phyloP scores from a whole-genome alignment of 1,139 yeast genomes.

The Saccharomyces hybrid region DNA sequence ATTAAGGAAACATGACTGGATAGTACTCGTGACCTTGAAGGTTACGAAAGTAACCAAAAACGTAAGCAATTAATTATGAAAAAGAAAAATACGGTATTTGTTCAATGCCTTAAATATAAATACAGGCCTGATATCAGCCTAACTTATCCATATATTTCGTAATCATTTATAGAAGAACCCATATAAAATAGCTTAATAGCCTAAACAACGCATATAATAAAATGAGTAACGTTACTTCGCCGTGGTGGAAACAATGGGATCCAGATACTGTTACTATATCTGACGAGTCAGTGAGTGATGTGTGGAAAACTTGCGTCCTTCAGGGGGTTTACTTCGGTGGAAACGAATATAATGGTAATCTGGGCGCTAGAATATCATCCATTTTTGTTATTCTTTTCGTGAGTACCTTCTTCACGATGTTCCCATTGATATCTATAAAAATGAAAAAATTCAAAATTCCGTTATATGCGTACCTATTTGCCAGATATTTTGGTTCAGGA shows the following conservation, averaged over 20 bases:
- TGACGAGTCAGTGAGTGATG: not conserved
- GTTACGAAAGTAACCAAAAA: not conserved
- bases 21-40: not conserved
- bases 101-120: not conserved
- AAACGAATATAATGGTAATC: constrained; percentile 35
- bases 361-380: constrained; percentile 53
- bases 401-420: constrained; percentile 54
- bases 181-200: no score
- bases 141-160: no score
- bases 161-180: no score
- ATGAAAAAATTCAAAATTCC: constrained; percentile 39
- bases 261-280: not conserved
- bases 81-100: not conserved
- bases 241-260: not conserved
- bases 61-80: not conserved
- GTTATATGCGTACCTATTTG: constrained; percentile 52
- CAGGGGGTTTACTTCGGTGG: not conserved
- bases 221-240: not conserved
- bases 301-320: not conserved
- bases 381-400: constrained; percentile 58
- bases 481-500: constrained; percentile 86
- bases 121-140: not conserved
- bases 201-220: no score
- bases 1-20: not conserved
- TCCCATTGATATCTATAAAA: constrained; percentile 42